phyloP scores from a whole-genome alignment of 2,329 filamentous ascomycete species.

The Ceratocystis alfenasii region DNA sequence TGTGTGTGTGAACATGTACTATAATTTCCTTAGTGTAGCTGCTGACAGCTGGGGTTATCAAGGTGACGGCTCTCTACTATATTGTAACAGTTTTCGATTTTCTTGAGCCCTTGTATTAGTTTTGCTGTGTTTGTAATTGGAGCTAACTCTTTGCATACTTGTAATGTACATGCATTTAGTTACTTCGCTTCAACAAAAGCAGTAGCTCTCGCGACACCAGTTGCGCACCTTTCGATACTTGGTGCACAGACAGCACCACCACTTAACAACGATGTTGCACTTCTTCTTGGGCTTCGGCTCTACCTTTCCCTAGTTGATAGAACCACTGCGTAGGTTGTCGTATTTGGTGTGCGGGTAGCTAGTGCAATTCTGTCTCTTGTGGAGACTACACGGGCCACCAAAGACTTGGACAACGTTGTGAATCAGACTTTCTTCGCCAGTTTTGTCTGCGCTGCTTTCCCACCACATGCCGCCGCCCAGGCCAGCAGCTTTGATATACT shows the following conservation, averaged over 20 bases:
- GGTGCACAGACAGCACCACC: constrained; percentile 8
- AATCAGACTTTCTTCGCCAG: constrained; percentile 55
- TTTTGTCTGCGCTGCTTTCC: constrained; percentile 73
- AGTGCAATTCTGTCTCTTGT: constrained; percentile 47
- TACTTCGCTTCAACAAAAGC: background rate
- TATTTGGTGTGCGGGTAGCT: constrained; percentile 56
- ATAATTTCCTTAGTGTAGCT: background rate
- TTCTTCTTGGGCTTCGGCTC: constrained; percentile 23
- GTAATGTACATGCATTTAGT: background rate
- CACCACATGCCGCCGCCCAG: constrained; percentile 96
- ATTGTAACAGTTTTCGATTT: too few species aligned
- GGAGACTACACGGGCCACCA: constrained; percentile 41
- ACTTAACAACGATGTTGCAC: background rate
- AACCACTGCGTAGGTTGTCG: constrained; percentile 52
- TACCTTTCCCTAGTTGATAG: constrained; percentile 33
- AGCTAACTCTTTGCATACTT: background rate
- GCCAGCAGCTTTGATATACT: constrained; percentile 52
- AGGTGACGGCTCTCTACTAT: background rate
- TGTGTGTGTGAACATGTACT: constrained; percentile 10
- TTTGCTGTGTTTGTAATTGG: background rate
- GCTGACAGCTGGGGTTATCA: background rate
- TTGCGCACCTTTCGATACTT: constrained; percentile 21
- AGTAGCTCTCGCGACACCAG: background rate
- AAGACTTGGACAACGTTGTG: constrained; percentile 47
- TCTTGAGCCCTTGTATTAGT: background rate